Evolutionary conservation across 345 rosid species (phyloP).

Genomic region (Lepidium aucheri): DNA sequence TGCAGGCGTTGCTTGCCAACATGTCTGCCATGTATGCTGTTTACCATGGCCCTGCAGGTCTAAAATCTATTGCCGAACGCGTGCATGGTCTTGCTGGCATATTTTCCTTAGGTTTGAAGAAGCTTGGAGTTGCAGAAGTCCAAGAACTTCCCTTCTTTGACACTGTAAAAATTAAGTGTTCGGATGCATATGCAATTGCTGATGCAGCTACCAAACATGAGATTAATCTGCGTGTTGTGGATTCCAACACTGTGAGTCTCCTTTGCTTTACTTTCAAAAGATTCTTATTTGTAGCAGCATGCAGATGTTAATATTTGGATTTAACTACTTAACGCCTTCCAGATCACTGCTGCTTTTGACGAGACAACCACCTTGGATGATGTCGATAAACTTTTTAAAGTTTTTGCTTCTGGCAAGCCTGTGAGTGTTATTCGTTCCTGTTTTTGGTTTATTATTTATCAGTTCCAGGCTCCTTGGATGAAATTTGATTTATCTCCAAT

Average conservation of each 20-base stretch:
- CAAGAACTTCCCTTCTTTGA: conserved; percentile 87
- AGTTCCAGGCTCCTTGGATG: neutral
- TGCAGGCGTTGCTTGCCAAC: conserved; percentile 92
- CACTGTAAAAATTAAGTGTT: conserved; percentile 79
- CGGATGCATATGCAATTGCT: conserved; percentile 76
- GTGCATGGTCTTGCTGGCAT: conserved; percentile 96
- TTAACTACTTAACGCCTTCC: conserved; percentile 5
- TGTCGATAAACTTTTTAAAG: conserved; percentile 71
- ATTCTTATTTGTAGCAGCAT: neutral
- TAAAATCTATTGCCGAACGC: conserved; percentile 70
- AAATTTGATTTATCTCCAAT: neutral
- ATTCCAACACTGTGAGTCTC: conserved; percentile 67
- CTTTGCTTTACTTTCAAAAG: conserved; percentile 1
- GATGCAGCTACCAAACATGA: conserved; percentile 63
- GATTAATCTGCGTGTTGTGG: conserved; percentile 78
- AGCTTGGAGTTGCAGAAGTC: conserved; percentile 79
- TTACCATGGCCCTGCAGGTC: conserved; percentile 95
- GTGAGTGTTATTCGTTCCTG: conserved; percentile 41
- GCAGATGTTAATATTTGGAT: neutral
- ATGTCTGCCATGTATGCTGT: conserved; percentile 99
- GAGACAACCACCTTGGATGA: conserved; percentile 96
- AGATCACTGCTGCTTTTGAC: conserved; percentile 90
- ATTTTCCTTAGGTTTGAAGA: conserved; percentile 77
- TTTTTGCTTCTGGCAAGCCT: conserved; percentile 70
- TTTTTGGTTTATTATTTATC: neutral